These are phyloP conservation scores for Reutealis trisperma DNA, from an alignment of 345 rosid species.

Conservation along the genomic window DNA sequence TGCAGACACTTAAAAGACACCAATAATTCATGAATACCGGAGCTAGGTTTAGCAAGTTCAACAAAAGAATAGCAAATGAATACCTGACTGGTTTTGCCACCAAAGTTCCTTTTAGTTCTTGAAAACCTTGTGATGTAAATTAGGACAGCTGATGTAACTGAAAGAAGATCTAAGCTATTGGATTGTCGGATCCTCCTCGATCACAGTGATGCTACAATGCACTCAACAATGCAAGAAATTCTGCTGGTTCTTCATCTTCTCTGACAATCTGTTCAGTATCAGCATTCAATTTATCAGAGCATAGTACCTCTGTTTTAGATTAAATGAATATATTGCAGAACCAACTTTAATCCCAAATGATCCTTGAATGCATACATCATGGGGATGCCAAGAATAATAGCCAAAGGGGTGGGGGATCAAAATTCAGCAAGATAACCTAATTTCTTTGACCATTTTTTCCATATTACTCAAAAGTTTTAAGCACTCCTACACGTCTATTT, in stretches of 20 bases:
- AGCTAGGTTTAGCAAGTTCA: not conserved
- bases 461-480: not conserved
- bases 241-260: conserved; percentile 79
- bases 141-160: conserved; percentile 19
- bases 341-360: not conserved
- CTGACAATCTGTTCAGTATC: conserved; percentile 56
- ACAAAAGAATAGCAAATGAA: conserved; percentile 8
- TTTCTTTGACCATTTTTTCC: not conserved
- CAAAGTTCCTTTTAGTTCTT: conserved; percentile 23
- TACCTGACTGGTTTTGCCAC: conserved; percentile 39
- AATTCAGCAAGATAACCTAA: not conserved
- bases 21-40: not conserved
- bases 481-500: not conserved
- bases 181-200: conserved; percentile 23
- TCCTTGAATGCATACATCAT: not conserved
- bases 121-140: conserved; percentile 16
- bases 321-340: not conserved
- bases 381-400: not conserved
- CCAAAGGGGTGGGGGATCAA: not conserved
- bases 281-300: conserved; percentile 13
- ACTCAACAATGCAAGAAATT: conserved; percentile 61
- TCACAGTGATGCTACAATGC: conserved; percentile 38
- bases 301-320: not conserved
- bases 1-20: not conserved
- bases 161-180: conserved; percentile 24